Evolutionary conservation across 768 basidiomycete species (phyloP).

Genomic region (Obba rivulosa): DNA sequence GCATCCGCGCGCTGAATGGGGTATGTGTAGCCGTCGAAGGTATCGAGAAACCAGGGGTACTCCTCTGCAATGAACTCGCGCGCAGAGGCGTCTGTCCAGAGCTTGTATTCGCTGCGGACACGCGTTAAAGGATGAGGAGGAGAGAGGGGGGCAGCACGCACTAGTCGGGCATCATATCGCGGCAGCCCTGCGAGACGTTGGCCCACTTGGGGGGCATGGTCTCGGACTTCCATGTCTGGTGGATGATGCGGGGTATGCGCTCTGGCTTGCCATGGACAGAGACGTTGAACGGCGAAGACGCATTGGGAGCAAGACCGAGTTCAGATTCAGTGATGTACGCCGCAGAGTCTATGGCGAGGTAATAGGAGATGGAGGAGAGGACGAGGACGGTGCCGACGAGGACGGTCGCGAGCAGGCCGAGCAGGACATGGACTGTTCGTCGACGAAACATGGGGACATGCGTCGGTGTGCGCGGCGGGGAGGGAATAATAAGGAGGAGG

Average conservation of each 20-base stretch:
- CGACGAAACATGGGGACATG: constrained; percentile 33
- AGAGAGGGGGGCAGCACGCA: constrained; percentile 37
- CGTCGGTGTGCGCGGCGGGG: constrained; percentile 10
- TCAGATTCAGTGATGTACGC: constrained; percentile 81
- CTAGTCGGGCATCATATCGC: constrained; percentile 95
- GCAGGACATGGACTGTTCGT: constrained; percentile 40
- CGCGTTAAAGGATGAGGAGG: constrained; percentile 8
- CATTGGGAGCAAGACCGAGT: constrained; percentile 51
- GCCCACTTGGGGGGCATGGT: constrained; percentile 80
- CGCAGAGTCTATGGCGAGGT: constrained; percentile 71
- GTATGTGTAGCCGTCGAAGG: constrained; percentile 89
- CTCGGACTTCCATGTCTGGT: constrained; percentile 98
- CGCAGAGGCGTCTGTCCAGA: constrained; percentile 94
- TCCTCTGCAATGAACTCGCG: constrained; percentile 83
- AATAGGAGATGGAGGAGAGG: constrained; percentile 86
- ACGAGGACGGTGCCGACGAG: constrained; percentile 87
- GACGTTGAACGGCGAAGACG: constrained; percentile 55
- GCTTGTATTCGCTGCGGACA: constrained; percentile 76
- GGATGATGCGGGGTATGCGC: constrained; percentile 85
- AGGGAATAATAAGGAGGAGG: constrained; percentile 15
- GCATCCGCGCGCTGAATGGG: constrained; percentile 93
- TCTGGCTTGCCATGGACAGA: constrained; percentile 58
- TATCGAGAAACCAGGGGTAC: constrained; percentile 91
- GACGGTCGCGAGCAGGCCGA: constrained; percentile 64
- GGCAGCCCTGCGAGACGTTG: constrained; percentile 74